Evolutionary conservation across 169 alveolate species (phyloP), one percentile per base, ranked within the genome.

Genomic region (Perkinsus chesapeaki): DNA sequence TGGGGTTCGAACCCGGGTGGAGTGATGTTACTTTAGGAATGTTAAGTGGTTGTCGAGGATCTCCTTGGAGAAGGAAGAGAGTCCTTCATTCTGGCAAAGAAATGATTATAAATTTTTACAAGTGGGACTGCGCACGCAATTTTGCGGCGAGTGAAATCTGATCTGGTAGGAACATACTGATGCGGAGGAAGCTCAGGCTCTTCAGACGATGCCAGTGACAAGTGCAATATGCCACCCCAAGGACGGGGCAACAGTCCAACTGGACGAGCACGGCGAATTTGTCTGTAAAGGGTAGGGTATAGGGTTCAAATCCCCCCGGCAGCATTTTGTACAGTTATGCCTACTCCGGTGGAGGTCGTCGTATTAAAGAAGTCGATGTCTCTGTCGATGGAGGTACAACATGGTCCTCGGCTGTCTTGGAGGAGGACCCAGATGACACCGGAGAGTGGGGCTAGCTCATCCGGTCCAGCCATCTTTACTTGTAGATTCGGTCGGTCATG

Each of bases 321-420:
- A 34, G 82, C 23, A 60, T 1, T 60, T 60, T 60, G 31, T 0
- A 16, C 27, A 60, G 12, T n/a, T 95, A 93, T 48, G 96, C 96
- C 3, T 95, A 93, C 91, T 37, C 91, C 19, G 96, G 96, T 0
- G 94, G 96, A 39, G 96, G 96, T 3, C 38, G 94, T 27, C 91
- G 90, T 0, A 90, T 95, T 43, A 60, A 91, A 23, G 94, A 95
- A 39, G 97, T 96, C 0, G 95, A 95, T 19, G 93, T 95, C 0
- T 93, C 97, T 0, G 90, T 96, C 48, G 96, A 96, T 72, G 95
- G 93, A 36, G 97, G 97, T n/a, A 34, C 60, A 90, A 92, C 95
- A 91, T 96, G 97, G 97, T n/a, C n/a, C 19, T 60, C 72, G 39
- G 96, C 96, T 10, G 92, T 60, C 37, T 20, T 60, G 82, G 82